phyloP scores from a whole-genome alignment of 108 stramenopile species.

The Nitzschia sp. region DNA sequence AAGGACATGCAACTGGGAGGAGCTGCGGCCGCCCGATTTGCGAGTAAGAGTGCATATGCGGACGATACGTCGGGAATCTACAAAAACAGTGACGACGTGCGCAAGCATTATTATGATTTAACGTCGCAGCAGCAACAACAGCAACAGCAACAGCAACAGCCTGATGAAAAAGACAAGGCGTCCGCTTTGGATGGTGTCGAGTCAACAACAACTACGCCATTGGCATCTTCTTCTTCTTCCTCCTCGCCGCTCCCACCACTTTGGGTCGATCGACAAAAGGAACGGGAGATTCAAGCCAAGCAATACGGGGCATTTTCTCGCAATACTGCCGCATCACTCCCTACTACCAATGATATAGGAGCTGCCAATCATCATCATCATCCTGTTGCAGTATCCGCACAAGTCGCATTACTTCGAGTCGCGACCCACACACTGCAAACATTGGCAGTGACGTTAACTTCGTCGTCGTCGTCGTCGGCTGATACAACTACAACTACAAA shows the following conservation, averaged over 20 bases:
- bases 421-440: conserved; percentile 44
- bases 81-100: conserved; percentile 41
- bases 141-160: neutral
- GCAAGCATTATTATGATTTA: conserved; percentile 25
- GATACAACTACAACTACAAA: conserved; percentile 2
- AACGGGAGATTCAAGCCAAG: conserved; percentile 30
- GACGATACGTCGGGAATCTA: conserved; percentile 10
- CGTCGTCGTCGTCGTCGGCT: neutral
- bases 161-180: neutral
- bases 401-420: conserved; percentile 33
- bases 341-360: neutral
- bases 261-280: conserved; percentile 42
- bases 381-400: neutral
- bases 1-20: conserved; percentile 47
- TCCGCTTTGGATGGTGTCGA: neutral
- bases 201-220: neutral
- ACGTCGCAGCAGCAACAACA: conserved; percentile 11
- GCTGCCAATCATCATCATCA: neutral
- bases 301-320: conserved; percentile 32
- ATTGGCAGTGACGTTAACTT: conserved; percentile 20
- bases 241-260: conserved; percentile 10
- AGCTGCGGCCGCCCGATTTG: conserved; percentile 35
- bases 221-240: neutral
- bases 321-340: neutral
- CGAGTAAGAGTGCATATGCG: conserved; percentile 8